A percentile compares a stretch with the other conserved stretches of the same genome.
Evolutionary conservation across 78 protist species (phyloP).

Genomic region (Reticulomyxa filosa): DNA sequence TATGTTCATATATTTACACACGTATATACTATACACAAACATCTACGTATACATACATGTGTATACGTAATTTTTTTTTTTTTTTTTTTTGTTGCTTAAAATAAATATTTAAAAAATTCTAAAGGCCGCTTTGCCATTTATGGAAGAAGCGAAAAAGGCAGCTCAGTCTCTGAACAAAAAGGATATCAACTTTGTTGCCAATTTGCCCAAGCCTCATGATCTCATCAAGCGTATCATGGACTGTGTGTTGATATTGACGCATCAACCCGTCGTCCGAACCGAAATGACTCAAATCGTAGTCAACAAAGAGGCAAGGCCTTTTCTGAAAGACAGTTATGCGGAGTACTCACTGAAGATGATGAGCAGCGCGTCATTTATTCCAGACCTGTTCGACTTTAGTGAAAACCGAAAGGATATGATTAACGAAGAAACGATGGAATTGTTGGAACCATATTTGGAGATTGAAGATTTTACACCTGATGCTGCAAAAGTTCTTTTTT

Average conservation of each 20-base stretch:
- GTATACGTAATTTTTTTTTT: not conserved
- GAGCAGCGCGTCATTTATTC: slow-evolving; percentile 20
- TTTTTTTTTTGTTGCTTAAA: not conserved
- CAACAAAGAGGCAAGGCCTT: slow-evolving; percentile 1
- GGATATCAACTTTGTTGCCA: slow-evolving; percentile 36
- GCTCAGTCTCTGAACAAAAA: slow-evolving; percentile 35
- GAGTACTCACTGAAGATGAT: slow-evolving; percentile 12
- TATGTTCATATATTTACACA: not conserved
- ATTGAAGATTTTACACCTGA: slow-evolving; percentile 40
- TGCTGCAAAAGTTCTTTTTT: no score
- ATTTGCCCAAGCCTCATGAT: slow-evolving; percentile 44
- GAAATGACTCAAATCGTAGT: not conserved
- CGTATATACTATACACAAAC: not conserved
- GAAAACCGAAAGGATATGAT: slow-evolving; percentile 27
- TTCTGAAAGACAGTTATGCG: slow-evolving; percentile 14
- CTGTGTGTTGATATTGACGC: slow-evolving; percentile 47
- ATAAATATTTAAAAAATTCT: not conserved
- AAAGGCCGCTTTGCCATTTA: slow-evolving; percentile 37
- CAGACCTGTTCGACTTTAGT: slow-evolving; percentile 16
- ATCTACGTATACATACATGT: not conserved
- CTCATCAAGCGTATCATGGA: slow-evolving; percentile 53
- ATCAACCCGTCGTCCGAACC: not conserved
- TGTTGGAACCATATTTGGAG: slow-evolving; percentile 47
- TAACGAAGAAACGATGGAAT: slow-evolving; percentile 62
- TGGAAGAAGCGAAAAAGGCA: slow-evolving; percentile 46